phyloP scores from a whole-genome alignment of 2,329 filamentous ascomycete species.

The Colletotrichum incanum region DNA sequence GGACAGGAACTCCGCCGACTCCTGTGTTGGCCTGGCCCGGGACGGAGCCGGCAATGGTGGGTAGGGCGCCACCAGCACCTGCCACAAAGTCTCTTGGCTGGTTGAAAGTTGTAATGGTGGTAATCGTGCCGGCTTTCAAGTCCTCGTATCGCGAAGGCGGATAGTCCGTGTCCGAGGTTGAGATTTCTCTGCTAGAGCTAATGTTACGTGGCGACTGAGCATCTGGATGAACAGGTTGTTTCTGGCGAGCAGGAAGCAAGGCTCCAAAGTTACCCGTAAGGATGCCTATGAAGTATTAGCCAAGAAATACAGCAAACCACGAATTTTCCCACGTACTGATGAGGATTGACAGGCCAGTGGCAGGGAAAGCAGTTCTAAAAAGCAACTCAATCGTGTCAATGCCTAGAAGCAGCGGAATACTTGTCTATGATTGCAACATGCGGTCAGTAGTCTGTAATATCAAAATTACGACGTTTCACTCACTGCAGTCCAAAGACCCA shows the following conservation, averaged over 20 bases:
- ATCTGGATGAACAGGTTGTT: constrained; percentile 50
- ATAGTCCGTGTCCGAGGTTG: constrained; percentile 61
- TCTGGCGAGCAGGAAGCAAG: constrained; percentile 51
- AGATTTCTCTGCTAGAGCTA: constrained; percentile 54
- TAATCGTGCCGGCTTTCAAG: constrained; percentile 59
- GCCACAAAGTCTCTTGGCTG: constrained; percentile 50
- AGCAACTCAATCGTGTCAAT: constrained; percentile 59
- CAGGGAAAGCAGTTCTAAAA: constrained; percentile 66
- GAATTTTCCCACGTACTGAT: constrained; percentile 59
- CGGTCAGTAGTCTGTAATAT: constrained; percentile 39
- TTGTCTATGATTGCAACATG: constrained; percentile 56
- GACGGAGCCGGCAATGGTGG: constrained; percentile 56
- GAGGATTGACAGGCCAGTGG: constrained; percentile 64
- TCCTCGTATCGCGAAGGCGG: constrained; percentile 66
- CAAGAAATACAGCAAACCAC: not conserved
- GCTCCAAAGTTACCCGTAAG: constrained; percentile 58
- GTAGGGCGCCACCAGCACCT: constrained; percentile 51
- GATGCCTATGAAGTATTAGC: constrained; percentile 45
- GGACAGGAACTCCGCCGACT: constrained; percentile 57
- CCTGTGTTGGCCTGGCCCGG: constrained; percentile 54
- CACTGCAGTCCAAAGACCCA: constrained; percentile 70
- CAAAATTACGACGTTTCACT: constrained; percentile 49
- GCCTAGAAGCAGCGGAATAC: constrained; percentile 67
- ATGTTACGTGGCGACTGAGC: constrained; percentile 58
- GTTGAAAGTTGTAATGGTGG: constrained; percentile 55